A percentile compares a stretch with the other conserved stretches of the same genome.
Conservation (phyloP, 2,329 filamentous ascomycete species). For the Nothopassalora personata region DNA sequence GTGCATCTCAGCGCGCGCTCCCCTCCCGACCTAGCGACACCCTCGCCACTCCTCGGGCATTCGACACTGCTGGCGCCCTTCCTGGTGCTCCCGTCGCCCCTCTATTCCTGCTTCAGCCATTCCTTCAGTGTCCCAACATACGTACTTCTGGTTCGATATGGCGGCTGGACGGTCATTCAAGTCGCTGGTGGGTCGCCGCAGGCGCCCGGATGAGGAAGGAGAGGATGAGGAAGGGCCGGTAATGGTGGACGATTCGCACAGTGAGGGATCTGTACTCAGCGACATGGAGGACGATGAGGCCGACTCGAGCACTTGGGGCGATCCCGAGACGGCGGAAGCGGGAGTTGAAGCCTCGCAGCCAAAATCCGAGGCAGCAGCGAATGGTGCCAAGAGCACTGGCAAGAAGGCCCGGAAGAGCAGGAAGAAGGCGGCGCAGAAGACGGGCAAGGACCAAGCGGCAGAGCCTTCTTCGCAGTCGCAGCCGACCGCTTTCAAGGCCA, state of each 20-base stretch:
- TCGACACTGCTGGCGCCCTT: slow-evolving; percentile 1
- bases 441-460: slow-evolving; percentile 27
- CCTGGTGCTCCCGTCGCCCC: neutral
- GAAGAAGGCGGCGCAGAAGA: slow-evolving; percentile 25
- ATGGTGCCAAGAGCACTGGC: slow-evolving; percentile 23
- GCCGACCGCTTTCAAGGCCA: slow-evolving; percentile 35
- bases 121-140: slow-evolving; percentile 4
- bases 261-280: slow-evolving; percentile 54
- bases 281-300: slow-evolving; percentile 52
- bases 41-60: slow-evolving; percentile 7
- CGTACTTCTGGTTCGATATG: slow-evolving; percentile 35
- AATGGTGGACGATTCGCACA: slow-evolving; percentile 58
- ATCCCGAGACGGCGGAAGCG: slow-evolving; percentile 20
- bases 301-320: slow-evolving; percentile 24
- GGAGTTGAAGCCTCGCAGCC: slow-evolving; percentile 24
- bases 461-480: slow-evolving; percentile 21
- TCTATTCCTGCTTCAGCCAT: slow-evolving; percentile 4
- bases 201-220: slow-evolving; percentile 64
- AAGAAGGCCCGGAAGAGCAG: slow-evolving; percentile 34
- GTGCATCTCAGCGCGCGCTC: slow-evolving; percentile 7
- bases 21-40: slow-evolving; percentile 3
- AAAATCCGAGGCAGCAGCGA: slow-evolving; percentile 21
- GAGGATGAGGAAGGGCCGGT: slow-evolving; percentile 56
- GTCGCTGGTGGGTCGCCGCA: slow-evolving; percentile 62
- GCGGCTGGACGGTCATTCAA: slow-evolving; percentile 52